Base-by-base conservation (phyloP, 805 yeast genomes). In the Citeromyces matritensis region DNA sequence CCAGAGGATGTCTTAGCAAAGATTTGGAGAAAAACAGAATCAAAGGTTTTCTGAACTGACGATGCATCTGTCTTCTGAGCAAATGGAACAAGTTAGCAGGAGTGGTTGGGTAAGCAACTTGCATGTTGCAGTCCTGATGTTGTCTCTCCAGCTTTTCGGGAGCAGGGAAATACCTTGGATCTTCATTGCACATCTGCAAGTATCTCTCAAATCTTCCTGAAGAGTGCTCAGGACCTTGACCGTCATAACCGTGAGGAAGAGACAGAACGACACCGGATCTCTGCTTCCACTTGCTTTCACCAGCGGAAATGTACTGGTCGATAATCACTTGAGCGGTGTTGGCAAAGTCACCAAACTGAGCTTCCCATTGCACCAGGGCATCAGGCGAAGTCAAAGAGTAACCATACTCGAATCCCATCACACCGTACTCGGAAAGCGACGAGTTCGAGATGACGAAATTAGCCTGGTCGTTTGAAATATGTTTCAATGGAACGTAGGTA, bases 221-320 rank as follows among this genome's bases (percentile, higher is more conserved):
- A 17, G 98, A 91, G 63, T 91, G 99, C 66, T 91, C 99, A 42
- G 99, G 97, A 49, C 99, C 99, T 66, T 91, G 98, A 43, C 99
- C 99, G 56, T 91, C 99, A 57, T 86, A 91, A 64, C 99, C 99
- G 56, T 91, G 99, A 36, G 99, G 99, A 59, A 91, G 69, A 3
- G 96, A 83, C 45, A 91, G 62, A 25, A 91, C 94, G 37, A 91
- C 54, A 55, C 99, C 99, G 9, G 95, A 83, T 63, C 99, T 81
- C 69, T 91, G 98, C 56, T 83, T 81, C 99, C 99, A 91, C 65
- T 91, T 91, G 43, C 86, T 73, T 65, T 91, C 99, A 56, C 94
- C 98, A 53, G 86, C 83, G 29, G 96, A 81, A 51, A 91, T 72
- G 56, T 91, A 91, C 66, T 91, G 98, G 58, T 91, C 99, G 45